A percentile compares a stretch with the other conserved stretches of the same genome.
Conservation (phyloP, 257 asterid genomes). For the Nicotiana obtusifolia region DNA sequence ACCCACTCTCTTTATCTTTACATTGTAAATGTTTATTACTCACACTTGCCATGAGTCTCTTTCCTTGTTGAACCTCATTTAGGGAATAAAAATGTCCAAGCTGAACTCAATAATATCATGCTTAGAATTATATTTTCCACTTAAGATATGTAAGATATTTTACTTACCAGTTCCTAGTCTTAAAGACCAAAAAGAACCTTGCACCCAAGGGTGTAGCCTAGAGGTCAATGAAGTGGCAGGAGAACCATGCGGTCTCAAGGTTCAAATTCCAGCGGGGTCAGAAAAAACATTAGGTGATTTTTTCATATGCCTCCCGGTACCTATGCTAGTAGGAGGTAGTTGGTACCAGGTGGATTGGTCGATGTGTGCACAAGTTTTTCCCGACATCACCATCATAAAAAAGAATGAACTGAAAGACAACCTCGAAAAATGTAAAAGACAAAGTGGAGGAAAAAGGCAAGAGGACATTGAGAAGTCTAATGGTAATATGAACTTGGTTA, state of each 20-base stretch:
- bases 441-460: not conserved
- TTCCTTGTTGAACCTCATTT: not conserved
- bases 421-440: not conserved
- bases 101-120: not conserved
- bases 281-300: too few relatives aligned
- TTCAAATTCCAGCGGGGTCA: too few relatives aligned
- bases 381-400: too few relatives aligned
- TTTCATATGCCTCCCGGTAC: too few relatives aligned
- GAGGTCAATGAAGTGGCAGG: too few relatives aligned
- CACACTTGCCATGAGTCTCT: not conserved
- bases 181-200: not conserved
- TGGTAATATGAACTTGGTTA: not conserved
- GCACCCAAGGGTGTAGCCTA: too few relatives aligned
- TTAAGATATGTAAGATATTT: not conserved
- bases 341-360: too few relatives aligned
- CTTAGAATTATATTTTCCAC: not conserved
- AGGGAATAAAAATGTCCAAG: not conserved
- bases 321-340: too few relatives aligned
- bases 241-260: too few relatives aligned
- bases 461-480: not conserved
- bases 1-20: not conserved
- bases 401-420: too few relatives aligned
- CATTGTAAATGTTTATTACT: not conserved
- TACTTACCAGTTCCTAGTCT: not conserved
- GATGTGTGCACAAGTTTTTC: too few relatives aligned